Evolutionary conservation across 805 yeast species (phyloP).

Genomic region (Cyberlindnera amylophila): DNA sequence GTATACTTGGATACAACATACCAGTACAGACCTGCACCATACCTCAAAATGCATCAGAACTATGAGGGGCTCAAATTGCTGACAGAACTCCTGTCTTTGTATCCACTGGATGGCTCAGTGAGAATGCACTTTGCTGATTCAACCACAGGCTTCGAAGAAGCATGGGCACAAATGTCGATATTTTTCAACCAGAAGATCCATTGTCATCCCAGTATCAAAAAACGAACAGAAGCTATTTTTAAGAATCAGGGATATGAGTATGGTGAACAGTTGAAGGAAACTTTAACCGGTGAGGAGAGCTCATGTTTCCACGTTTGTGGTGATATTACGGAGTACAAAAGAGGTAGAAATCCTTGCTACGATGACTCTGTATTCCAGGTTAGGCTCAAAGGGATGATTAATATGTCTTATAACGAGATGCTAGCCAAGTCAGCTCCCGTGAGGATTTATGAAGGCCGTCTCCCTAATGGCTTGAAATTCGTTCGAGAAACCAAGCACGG

Average conservation of each 20-base stretch:
- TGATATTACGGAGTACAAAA: constrained; percentile 2
- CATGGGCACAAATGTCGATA: constrained; percentile 38
- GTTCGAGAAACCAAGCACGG: constrained; percentile 14
- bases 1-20: constrained; percentile 56
- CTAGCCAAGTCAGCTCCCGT: constrained; percentile 6
- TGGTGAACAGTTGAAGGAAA: not conserved
- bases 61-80: constrained; percentile 37
- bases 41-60: constrained; percentile 40
- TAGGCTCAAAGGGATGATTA: constrained; percentile 34
- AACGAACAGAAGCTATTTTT: constrained; percentile 22
- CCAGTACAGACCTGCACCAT: constrained; percentile 46
- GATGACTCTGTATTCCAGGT: constrained; percentile 21
- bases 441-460: constrained; percentile 5
- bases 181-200: constrained; percentile 29
- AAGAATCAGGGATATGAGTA: constrained; percentile 1
- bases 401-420: constrained; percentile 27
- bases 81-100: constrained; percentile 33
- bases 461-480: constrained; percentile 23
- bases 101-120: constrained; percentile 36
- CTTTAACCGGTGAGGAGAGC: not conserved
- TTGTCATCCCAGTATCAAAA: constrained; percentile 25
- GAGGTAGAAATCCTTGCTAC: not conserved
- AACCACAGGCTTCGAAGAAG: constrained; percentile 51
- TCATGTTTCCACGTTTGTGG: constrained; percentile 21
- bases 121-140: constrained; percentile 39